A percentile compares a stretch with the other conserved stretches of the same genome.
Evolutionary conservation across 495 filamentous ascomycete genomes (phyloP).

Genomic region (Tuber borchii): DNA sequence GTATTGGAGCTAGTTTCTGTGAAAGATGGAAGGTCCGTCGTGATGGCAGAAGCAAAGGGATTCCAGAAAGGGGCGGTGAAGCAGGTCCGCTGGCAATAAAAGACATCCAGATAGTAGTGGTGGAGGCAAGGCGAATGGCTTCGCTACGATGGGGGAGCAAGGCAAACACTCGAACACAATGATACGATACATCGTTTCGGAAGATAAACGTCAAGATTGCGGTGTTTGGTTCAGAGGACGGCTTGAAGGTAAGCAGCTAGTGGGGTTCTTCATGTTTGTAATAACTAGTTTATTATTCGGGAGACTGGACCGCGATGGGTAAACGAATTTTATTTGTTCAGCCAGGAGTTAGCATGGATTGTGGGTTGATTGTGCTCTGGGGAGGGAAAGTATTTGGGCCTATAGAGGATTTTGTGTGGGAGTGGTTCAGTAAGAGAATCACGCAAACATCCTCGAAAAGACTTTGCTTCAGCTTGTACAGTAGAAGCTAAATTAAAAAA

Average conservation of each 20-base stretch:
- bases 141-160: slow-evolving; percentile 10
- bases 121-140: slow-evolving; percentile 18
- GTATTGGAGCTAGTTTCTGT: slow-evolving; percentile 12
- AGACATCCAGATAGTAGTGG: neutral
- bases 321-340: neutral
- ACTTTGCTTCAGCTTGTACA: neutral
- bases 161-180: slow-evolving; percentile 19
- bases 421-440: neutral
- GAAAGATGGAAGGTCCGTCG: slow-evolving; percentile 9
- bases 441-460: neutral
- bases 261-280: neutral
- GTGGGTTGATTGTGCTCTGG: neutral
- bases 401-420: neutral
- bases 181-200: slow-evolving; percentile 3
- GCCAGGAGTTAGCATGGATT: neutral
- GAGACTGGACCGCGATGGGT: neutral
- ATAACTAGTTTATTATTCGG: neutral
- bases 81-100: slow-evolving; percentile 8
- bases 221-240: slow-evolving; percentile 4
- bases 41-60: slow-evolving; percentile 20
- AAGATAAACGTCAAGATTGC: slow-evolving; percentile 5
- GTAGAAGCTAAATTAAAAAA: neutral
- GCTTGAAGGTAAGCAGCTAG: neutral
- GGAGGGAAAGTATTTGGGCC: neutral
- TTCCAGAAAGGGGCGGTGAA: slow-evolving; percentile 15